phyloP scores from a whole-genome alignment of 305 asterid genomes.

The Solanum hybrid region DNA sequence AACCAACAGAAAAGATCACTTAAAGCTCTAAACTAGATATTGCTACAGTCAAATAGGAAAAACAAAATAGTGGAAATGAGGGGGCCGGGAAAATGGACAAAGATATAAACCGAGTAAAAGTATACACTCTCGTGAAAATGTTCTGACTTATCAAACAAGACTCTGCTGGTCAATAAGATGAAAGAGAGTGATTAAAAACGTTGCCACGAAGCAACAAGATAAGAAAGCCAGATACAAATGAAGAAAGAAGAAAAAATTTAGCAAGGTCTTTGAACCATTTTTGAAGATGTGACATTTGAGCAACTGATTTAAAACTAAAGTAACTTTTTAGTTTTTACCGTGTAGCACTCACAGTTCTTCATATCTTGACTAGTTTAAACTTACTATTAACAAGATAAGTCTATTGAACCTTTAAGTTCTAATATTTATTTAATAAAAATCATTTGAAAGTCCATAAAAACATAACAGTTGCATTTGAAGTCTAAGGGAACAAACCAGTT shows the following conservation, averaged over 20 bases:
- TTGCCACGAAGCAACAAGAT: background rate
- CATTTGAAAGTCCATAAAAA: background rate
- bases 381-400: background rate
- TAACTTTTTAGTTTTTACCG: background rate
- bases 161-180: background rate
- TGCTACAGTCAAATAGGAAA: background rate
- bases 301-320: background rate
- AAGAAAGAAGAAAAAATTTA: background rate
- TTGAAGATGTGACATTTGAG: background rate
- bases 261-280: background rate
- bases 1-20: background rate
- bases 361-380: background rate
- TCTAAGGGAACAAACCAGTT: conserved; percentile 51
- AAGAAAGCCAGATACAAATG: background rate
- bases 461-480: background rate
- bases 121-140: background rate
- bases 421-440: background rate
- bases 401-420: background rate
- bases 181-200: background rate
- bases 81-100: background rate
- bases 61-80: background rate
- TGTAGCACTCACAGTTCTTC: background rate
- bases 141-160: background rate
- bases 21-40: background rate
- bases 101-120: background rate